Percentiles rank a stretch among this genome's conserved stretches.
Conservation (phyloP, 2,329 filamentous ascomycete species). For the Periconia sp. region DNA sequence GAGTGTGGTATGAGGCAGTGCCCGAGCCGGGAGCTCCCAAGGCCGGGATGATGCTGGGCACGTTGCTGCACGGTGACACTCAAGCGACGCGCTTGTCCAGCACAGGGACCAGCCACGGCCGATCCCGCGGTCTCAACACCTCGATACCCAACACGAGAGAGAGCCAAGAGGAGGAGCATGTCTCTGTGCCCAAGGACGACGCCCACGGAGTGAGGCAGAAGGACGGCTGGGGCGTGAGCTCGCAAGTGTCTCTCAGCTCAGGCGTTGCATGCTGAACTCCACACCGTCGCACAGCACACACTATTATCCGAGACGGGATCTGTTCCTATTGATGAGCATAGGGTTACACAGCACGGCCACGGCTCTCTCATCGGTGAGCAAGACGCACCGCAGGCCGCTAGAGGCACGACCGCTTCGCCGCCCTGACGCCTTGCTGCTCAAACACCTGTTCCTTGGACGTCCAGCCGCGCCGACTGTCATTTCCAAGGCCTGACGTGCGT, state of each 20-base stretch:
- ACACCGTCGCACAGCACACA: background rate
- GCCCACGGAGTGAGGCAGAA: background rate
- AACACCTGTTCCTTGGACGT: slow-evolving; percentile 21
- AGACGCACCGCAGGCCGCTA: slow-evolving; percentile 12
- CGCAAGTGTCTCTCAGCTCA: background rate
- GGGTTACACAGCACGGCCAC: slow-evolving; percentile 3
- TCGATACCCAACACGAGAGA: background rate
- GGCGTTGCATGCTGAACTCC: no score
- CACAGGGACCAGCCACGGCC: background rate
- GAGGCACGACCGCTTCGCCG: slow-evolving; percentile 6
- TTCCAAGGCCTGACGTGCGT: background rate
- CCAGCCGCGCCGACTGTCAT: background rate
- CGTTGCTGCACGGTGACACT: background rate
- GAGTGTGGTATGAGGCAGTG: background rate
- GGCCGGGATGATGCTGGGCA: background rate
- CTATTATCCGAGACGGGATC: slow-evolving; percentile 17
- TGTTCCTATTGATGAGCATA: slow-evolving; percentile 18
- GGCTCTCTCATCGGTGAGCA: slow-evolving; percentile 19
- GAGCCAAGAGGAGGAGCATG: background rate
- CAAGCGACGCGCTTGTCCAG: background rate
- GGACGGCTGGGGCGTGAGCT: no score
- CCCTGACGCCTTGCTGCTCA: slow-evolving; percentile 4
- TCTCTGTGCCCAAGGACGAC: background rate
- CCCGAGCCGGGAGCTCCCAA: background rate
- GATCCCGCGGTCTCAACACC: background rate